Evolutionary conservation across 2,329 filamentous ascomycete genomes (phyloP).

Genomic region (Neurospora sp.): DNA sequence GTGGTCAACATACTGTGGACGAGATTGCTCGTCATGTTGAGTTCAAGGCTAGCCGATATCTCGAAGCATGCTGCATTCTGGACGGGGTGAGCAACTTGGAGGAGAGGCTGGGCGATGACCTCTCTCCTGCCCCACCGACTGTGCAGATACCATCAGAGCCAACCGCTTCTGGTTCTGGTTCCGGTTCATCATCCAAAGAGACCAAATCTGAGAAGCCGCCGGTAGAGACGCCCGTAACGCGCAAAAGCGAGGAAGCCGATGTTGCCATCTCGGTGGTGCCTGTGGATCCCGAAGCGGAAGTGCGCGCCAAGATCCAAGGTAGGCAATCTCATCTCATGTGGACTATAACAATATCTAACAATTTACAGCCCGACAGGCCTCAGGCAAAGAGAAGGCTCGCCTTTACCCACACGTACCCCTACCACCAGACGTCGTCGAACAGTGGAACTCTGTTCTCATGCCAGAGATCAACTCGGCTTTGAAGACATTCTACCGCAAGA

Average conservation of each 20-base stretch:
- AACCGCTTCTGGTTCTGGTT: conserved; percentile 4
- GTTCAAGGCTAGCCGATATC: conserved; percentile 43
- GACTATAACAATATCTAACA: not conserved
- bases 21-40: conserved; percentile 44
- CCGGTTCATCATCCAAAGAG: conserved; percentile 11
- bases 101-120: conserved; percentile 40
- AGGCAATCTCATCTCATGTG: not conserved
- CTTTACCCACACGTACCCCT: conserved; percentile 51
- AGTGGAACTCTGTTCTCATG: conserved; percentile 63
- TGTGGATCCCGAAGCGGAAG: not conserved
- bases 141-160: conserved; percentile 2
- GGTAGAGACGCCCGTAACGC: not conserved
- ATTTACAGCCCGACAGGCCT: conserved; percentile 13
- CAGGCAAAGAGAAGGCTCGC: conserved; percentile 39
- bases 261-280: no score
- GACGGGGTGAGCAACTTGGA: conserved; percentile 49
- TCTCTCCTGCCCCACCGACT: conserved; percentile 20
- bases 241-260: no score
- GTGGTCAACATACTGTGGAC: conserved; percentile 36
- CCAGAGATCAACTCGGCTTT: conserved; percentile 64
- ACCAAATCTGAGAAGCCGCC: conserved; percentile 4
- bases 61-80: conserved; percentile 52
- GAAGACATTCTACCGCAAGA: conserved; percentile 59
- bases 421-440: conserved; percentile 51
- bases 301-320: conserved; percentile 2